Base-by-base conservation (phyloP, 495 filamentous ascomycete species). In the Penicillium bovifimosum region DNA sequence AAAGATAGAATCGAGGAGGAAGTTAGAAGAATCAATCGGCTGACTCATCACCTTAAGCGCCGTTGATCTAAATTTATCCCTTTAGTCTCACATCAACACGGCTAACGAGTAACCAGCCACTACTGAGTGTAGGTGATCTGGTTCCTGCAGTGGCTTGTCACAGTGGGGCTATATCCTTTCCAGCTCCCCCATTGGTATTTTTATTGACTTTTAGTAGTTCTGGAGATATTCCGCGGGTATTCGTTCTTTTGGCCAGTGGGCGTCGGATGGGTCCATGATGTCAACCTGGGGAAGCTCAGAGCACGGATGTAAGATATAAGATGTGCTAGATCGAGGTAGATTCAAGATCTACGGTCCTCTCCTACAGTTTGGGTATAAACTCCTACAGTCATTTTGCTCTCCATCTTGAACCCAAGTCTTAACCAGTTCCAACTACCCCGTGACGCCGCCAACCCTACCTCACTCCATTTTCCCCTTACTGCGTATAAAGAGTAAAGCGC, bases 1-100 rank as follows among this genome's bases (percentile, higher is more conserved):
- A 67, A 65, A 65, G 60, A 61, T 66, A 66, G 63, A 59, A 61
- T 63, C 62, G 53, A 47, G 41, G 42, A 49, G 41, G 47, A 46
- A 27, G 46, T 45, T 41, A 47, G 35, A 52, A 29, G 53, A 39
- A 43, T 31, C 43, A 24, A 36, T 43, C 29, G 32, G 40, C 35
- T 45, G 39, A 50, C 10, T 41, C 46, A 51, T 14, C 31, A 13
- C 18, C 26, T 58, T 53, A 51, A 20, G 46, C 41, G 29, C 41
- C 16, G 54, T 28, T n/a, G 48, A 9, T 34, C 58, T 61, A 54
- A 47, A 50, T 32, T 32, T 38, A 38, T 26, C 34, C 20, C 20
- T 24, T 38, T 1, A n/a, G 34, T 49, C 34, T 13, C n/a, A 36
- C 17, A 17, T 10, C 29, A 31, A 13, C 6, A 11, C 1, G 34